A percentile compares a stretch with the other conserved stretches of the same genome.
phyloP scores from a whole-genome alignment of 306 rosid species.

The Citrullus colocynthis region DNA sequence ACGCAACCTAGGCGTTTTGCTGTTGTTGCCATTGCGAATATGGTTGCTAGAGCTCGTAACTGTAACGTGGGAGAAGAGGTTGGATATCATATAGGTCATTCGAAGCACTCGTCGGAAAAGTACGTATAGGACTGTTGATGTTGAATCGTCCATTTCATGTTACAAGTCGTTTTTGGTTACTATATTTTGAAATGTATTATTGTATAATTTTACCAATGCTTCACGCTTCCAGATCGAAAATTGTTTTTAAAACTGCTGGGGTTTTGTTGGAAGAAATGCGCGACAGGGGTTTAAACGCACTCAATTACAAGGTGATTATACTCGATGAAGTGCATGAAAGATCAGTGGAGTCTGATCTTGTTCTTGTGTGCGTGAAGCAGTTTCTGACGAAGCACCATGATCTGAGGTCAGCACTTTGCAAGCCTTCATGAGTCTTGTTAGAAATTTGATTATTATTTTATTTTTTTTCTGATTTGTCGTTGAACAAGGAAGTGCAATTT shows the following conservation, averaged over 20 bases:
- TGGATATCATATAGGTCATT: constrained; percentile 87
- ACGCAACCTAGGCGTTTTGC: constrained; percentile 94
- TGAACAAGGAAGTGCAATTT: no score
- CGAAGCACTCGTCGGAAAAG: constrained; percentile 48
- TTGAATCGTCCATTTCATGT: neutral
- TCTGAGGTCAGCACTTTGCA: constrained; percentile 44
- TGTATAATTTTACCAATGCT: neutral
- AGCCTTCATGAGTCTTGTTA: neutral
- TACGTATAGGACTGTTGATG: constrained; percentile 9
- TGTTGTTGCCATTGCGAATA: constrained; percentile 75
- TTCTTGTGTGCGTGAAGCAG: constrained; percentile 79
- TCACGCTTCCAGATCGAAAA: constrained; percentile 37
- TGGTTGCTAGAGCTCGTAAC: constrained; percentile 70
- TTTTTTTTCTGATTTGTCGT: neutral
- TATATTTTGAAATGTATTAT: neutral
- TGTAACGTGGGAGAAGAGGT: constrained; percentile 70
- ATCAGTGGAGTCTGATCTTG: constrained; percentile 89
- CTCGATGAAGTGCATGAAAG: constrained; percentile 96
- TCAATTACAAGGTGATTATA: constrained; percentile 72
- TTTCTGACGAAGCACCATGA: constrained; percentile 57
- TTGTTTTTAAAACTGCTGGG: constrained; percentile 87
- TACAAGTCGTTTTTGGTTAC: neutral
- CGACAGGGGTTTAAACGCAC: constrained; percentile 60
- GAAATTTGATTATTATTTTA: neutral
- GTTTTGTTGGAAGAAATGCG: constrained; percentile 79